Base-by-base conservation (phyloP, 1,139 yeast genomes). In the Kodamaea fungicola region DNA sequence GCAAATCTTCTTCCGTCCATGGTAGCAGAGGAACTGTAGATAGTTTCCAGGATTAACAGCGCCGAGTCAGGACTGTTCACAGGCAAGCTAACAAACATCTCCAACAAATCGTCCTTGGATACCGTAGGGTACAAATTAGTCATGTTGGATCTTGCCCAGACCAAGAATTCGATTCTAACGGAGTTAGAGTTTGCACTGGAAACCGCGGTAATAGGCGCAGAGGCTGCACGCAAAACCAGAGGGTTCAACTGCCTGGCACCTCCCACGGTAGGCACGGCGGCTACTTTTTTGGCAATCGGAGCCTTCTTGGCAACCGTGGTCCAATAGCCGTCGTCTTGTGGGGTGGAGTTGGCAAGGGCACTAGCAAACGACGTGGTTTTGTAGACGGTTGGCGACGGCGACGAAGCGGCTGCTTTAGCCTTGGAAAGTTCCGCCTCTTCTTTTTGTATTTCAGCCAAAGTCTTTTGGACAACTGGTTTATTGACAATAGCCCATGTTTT, bases 1-100 rank as follows among this genome's bases (percentile, higher is more conserved):
- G 97, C 95, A 67, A 90, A 92, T 46, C 96, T 75, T 57, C 96
- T 80, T 16, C 97, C 98, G 57, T 92, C 97, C 87, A 92, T 82
- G 2, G 94, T 84, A 2, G 94, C 78, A 22, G 96, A 86, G 47
- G 92, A 86, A 34, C 94, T 80, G 62, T 89, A 90, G 43, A 92
- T 81, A 9, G 97, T 87, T 57, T 92, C 98, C 3, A 96, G 83
- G 55, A 92, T 89, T 55, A 92, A 86, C 57, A 83, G 95, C 34
- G 75, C 71, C 1, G 95, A 80, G 49, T 89, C 96, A 6, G 71
- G 51, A 33, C 79, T 78, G 29, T 55, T 59, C 12, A 78, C 64
- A 28, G 97, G 97, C 45, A 92, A 74, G 38, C 90, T 81, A 41
- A 89, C 67, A 51, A 92, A 74, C 59, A 92, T 83, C 42, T 86